phyloP scores from a whole-genome alignment of 805 yeast genomes.

The Saccharomyces kudriavzevii region DNA sequence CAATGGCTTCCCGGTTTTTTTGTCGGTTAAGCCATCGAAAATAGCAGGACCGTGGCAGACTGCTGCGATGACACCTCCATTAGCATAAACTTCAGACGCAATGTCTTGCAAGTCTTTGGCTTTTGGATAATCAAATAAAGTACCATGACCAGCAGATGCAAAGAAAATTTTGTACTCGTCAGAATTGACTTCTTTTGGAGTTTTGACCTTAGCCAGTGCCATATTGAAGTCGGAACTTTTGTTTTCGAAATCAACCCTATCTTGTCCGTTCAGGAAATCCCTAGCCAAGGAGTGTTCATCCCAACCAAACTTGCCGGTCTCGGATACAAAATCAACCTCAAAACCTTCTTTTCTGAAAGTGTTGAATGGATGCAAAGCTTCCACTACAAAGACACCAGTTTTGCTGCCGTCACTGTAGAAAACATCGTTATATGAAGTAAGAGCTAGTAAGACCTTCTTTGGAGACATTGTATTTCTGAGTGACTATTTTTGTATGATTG shows the following conservation, averaged over 20 bases:
- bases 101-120: constrained; percentile 40
- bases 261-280: constrained; percentile 39
- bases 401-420: constrained; percentile 52
- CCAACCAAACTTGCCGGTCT: constrained; percentile 48
- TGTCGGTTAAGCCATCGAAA: constrained; percentile 41
- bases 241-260: constrained; percentile 35
- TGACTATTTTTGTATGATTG: too few relatives aligned
- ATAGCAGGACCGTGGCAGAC: constrained; percentile 66
- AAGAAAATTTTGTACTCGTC: constrained; percentile 45
- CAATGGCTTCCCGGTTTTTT: constrained; percentile 36
- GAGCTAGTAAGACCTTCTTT: constrained; percentile 36
- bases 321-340: constrained; percentile 50
- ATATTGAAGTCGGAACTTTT: constrained; percentile 33
- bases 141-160: constrained; percentile 64
- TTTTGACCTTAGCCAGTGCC: constrained; percentile 36
- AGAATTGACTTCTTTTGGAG: constrained; percentile 41
- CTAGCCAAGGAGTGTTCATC: constrained; percentile 46
- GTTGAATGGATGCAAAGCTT: constrained; percentile 53
- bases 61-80: constrained; percentile 52
- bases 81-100: constrained; percentile 40
- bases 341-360: constrained; percentile 40
- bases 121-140: constrained; percentile 48
- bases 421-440: constrained; percentile 35
- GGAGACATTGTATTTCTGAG: not conserved
- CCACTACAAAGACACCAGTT: constrained; percentile 54